Evolutionary conservation across 257 asterid species (phyloP), one percentile per base, ranked within the genome.

Genomic region (Penstemon barbatus): DNA sequence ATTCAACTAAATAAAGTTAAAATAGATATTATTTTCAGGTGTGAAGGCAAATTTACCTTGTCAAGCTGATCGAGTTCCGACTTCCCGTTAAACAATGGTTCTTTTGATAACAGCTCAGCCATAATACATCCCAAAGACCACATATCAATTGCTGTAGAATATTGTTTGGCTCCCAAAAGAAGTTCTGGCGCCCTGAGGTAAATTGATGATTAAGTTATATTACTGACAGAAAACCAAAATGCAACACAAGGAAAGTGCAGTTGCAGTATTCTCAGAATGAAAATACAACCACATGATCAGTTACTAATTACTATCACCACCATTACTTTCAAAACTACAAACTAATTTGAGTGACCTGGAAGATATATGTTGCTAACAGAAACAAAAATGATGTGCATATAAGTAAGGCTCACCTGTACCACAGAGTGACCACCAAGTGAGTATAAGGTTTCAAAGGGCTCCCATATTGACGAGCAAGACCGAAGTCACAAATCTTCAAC

Each of bases 101-200:
- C 86, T 76, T 87, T 93, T 41, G 90, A 85, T 69, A 93, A 84
- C 15, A 93, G 77, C 72, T 88, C 99, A 55, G 96, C 97, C 98
- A 92, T 92, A 56, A 92, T 88, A 78, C 98, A 92, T 41, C 98
- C 98, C 65, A 90, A 68, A 1, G 98, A 92, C 98, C 98, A 92
- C 98, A 92, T 90, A 77, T 92, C 98, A 45, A 92, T 88, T 50
- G 98, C 98, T 3, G 95, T 90, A 18, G 98, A 92, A 75, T 92
- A 92, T 73, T 77, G 86, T 67, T 83, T 92, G 65, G 90, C 82
- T 74, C 98, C 98, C 81, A 92, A 79, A 44, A 92, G 89, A 77
- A 92, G 87, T 73, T 92, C 98, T 0, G 97, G 98, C 6, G 98
- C 98, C 89, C 98, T 92, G 83, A 25, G 33, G 33, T 25, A 25